phyloP scores from a whole-genome alignment of 495 filamentous ascomycete species.

The Aspergillus cavernicola region DNA sequence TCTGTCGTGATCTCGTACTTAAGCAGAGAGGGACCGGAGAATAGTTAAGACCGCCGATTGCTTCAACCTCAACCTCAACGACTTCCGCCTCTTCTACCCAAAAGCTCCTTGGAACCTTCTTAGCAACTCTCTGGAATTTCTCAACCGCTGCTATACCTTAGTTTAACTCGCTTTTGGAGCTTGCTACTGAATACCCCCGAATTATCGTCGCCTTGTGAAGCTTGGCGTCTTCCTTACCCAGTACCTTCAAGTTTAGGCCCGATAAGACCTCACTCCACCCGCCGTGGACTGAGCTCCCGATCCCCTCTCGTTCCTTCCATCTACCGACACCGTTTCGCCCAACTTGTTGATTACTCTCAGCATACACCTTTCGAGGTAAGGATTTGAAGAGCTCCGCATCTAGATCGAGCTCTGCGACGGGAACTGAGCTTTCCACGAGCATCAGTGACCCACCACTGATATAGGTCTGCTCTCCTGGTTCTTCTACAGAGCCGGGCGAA shows the following conservation, averaged over 20 bases:
- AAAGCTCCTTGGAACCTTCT: neutral
- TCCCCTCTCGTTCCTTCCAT: constrained; percentile 3
- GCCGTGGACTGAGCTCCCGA: neutral
- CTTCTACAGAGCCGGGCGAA: constrained; percentile 44
- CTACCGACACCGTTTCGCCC: neutral
- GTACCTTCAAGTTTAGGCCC: constrained; percentile 5
- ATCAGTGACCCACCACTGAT: constrained; percentile 29
- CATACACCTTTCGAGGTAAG: too few relatives aligned
- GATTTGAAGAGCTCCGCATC: constrained; percentile 12
- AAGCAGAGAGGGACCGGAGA: too few relatives aligned
- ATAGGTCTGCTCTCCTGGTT: constrained; percentile 51
- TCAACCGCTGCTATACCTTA: too few relatives aligned
- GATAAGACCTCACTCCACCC: constrained; percentile 23
- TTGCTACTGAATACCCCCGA: neutral
- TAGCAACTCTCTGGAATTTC: too few relatives aligned
- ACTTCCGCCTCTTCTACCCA: neutral
- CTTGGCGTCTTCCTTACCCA: constrained; percentile 14
- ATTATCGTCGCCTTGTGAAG: constrained; percentile 6
- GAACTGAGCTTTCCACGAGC: constrained; percentile 18
- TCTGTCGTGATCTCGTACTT: too few relatives aligned
- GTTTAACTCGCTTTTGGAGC: too few relatives aligned
- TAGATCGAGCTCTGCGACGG: constrained; percentile 16
- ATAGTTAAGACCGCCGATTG: constrained; percentile 17
- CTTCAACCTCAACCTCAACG: constrained; percentile 14
- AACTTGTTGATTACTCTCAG: too few relatives aligned